Conservation (phyloP, 306 rosid species). For the Citrullus amarus region DNA sequence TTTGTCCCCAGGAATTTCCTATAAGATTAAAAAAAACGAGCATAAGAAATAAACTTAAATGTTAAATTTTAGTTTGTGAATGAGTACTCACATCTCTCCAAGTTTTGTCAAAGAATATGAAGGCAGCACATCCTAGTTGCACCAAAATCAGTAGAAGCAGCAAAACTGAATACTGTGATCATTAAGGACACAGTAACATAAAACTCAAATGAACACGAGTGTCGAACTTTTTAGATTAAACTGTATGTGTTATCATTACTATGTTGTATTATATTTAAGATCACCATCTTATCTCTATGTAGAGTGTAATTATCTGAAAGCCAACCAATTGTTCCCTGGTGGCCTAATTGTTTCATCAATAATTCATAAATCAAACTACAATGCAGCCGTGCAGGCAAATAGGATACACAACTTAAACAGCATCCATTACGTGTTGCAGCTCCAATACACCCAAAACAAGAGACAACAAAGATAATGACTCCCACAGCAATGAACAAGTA, state of each 20-base stretch:
- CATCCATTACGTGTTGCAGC: constrained; percentile 61
- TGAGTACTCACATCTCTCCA: constrained; percentile 64
- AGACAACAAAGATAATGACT: constrained; percentile 49
- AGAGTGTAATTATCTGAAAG: neutral
- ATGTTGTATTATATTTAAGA: neutral
- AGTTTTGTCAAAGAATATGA: constrained; percentile 75
- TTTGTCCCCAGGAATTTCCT: constrained; percentile 69
- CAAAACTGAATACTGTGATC: constrained; percentile 55
- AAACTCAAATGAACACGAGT: neutral
- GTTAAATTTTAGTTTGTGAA: constrained; percentile 14
- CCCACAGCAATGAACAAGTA: constrained; percentile 79
- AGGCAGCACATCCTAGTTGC: constrained; percentile 80
- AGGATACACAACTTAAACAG: constrained; percentile 93
- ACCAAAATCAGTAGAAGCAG: constrained; percentile 58
- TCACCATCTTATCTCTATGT: neutral
- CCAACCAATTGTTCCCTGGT: neutral
- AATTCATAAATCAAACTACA: neutral
- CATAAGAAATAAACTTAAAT: neutral
- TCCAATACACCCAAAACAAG: constrained; percentile 86
- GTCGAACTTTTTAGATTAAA: neutral
- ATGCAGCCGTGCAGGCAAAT: neutral
- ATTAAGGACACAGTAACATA: constrained; percentile 42
- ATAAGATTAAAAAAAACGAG: neutral
- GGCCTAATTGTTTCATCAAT: neutral
- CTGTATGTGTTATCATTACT: neutral